Evolutionary conservation across 2,329 filamentous ascomycete genomes (phyloP), one percentile per base, ranked within the genome.

Genomic region (Teratosphaeria pseudoeucalypti): DNA sequence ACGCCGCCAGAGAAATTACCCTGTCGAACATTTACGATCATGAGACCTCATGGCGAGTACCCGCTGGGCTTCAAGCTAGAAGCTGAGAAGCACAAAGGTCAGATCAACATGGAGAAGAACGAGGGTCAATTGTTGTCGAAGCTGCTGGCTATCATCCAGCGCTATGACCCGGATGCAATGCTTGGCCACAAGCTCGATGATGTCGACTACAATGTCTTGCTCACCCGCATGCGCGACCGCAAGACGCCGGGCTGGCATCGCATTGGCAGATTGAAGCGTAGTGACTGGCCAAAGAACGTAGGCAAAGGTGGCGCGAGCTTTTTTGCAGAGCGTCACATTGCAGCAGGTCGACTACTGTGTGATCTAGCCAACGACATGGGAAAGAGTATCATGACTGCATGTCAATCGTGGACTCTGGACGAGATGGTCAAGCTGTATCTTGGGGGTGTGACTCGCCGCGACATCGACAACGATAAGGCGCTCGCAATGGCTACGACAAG

Each of bases 371-470:
- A 99, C 72, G 94, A 99, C 67, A 89, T 95, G 70, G 94, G 94
- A 73, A 97, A 96, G 78, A 96, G 92, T 11, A 84, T 91, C 65
- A 97, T 97, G 92, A 86, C 84, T 68, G 96, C 95, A 76, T 99
- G 94, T 73, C 92, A 96, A 74, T 95, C 92, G 2, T 99, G 94
- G 94, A 96, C 89, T 73, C 80, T 99, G 73, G 95, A 92, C 1
- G 94, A 99, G 74, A 99, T 99, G 92, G 95, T 91, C 73, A 89
- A 87, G 64, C 81, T 97, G 16, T 95, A 96, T 65, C 85, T 99
- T 5, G 82, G 85, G 34, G 84, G 84, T 29, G 87, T 87, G 70
- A 80, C 80, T 52, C 87, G 94, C 52, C 84, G 87, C 58, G 94
- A 99, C 43, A 77, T 99, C 34, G 92, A 99, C 72, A 92, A 89